Conservation (phyloP, 352 stramenopile genomes). For the Phytophthora sp. region DNA sequence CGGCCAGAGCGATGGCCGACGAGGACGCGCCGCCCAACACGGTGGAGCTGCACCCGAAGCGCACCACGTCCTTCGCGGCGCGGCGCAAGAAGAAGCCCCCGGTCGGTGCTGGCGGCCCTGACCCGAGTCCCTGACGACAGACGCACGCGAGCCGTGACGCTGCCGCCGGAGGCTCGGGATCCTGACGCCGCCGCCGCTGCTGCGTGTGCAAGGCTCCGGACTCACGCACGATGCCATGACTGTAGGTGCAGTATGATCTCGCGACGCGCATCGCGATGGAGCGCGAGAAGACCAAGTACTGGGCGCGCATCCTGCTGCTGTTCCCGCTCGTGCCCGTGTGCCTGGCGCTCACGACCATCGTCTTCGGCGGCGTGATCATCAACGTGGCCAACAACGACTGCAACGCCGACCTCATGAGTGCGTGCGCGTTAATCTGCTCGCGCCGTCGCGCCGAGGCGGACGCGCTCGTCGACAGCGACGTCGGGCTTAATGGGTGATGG, state of each 20-base stretch:
- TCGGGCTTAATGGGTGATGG: constrained; percentile 6
- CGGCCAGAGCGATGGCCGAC: constrained; percentile 1
- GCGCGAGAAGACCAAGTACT: constrained; percentile 77
- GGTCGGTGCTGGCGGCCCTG: not conserved
- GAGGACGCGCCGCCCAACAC: constrained; percentile 22
- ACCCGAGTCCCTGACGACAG: not conserved
- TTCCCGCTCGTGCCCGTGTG: constrained; percentile 69
- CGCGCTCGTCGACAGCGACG: not conserved
- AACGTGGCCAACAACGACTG: constrained; percentile 71
- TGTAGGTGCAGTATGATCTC: constrained; percentile 53
- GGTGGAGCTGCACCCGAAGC: constrained; percentile 63
- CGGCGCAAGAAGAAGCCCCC: constrained; percentile 51
- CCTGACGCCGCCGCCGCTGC: not conserved
- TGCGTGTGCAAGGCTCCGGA: constrained; percentile 13
- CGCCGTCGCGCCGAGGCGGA: not conserved
- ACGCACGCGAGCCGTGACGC: not conserved
- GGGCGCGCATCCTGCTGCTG: constrained; percentile 64
- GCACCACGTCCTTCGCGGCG: constrained; percentile 62
- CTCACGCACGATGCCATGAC: constrained; percentile 4
- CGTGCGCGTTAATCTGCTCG: constrained; percentile 11
- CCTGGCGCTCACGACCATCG: constrained; percentile 62
- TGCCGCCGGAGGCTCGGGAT: not conserved
- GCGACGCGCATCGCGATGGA: constrained; percentile 54
- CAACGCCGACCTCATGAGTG: constrained; percentile 73
- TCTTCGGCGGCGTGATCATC: constrained; percentile 71